phyloP scores from a whole-genome alignment of 345 rosid genomes.

The Viola odorata region DNA sequence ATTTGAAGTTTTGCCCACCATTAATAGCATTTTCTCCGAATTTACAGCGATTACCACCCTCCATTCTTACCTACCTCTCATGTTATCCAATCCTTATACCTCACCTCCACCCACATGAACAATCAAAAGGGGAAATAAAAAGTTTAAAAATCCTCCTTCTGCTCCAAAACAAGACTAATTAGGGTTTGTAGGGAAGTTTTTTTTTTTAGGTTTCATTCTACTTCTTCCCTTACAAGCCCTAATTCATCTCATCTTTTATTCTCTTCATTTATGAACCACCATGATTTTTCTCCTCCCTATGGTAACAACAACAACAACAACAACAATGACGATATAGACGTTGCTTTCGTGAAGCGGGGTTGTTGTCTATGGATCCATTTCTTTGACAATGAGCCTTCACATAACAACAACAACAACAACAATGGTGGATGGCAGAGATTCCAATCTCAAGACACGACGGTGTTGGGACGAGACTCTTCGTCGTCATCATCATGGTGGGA shows the following conservation, averaged over 20 bases:
- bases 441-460: not conserved
- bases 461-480: not conserved
- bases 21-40: too few species aligned
- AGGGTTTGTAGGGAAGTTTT: not conserved
- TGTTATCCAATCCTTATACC: too few species aligned
- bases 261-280: not conserved
- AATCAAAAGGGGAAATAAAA: too few species aligned
- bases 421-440: not conserved
- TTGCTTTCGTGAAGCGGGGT: not conserved
- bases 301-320: not conserved
- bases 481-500: not conserved
- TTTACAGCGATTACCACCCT: too few species aligned
- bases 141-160: too few species aligned
- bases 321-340: slow-evolving; percentile 1
- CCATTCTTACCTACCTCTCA: too few species aligned
- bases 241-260: not conserved
- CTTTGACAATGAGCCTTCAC: not conserved
- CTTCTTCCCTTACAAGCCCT: not conserved
- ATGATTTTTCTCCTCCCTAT: not conserved
- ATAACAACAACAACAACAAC: not conserved
- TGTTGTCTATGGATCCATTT: slow-evolving; percentile 1
- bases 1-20: too few species aligned
- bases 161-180: not conserved
- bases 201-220: not conserved
- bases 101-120: too few species aligned